Conservation (phyloP, 2,329 filamentous ascomycete genomes). For the Colletotrichum navitas region DNA sequence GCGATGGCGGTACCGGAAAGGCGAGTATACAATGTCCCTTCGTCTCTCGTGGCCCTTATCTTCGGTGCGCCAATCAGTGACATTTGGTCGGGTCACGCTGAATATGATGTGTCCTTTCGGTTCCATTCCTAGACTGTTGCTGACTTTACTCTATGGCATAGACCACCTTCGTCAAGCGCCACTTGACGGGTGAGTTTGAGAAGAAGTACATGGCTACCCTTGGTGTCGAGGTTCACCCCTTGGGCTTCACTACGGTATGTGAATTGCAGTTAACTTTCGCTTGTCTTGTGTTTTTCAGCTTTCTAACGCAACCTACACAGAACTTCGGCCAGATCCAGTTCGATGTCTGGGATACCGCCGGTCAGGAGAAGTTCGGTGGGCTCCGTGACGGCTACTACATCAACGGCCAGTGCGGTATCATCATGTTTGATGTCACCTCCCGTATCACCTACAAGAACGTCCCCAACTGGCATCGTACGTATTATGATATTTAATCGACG, state of each 20-base stretch:
- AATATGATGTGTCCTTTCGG: background rate
- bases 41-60: background rate
- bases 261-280: conserved; percentile 43
- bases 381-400: conserved; percentile 99
- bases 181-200: conserved; percentile 99
- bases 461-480: conserved; percentile 99
- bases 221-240: conserved; percentile 99
- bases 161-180: conserved; percentile 99
- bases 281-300: background rate
- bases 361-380: conserved; percentile 99
- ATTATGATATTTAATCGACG: conserved; percentile 16
- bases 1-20: conserved; percentile 99
- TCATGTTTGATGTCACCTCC: conserved; percentile 99
- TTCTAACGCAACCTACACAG: conserved; percentile 64
- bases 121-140: conserved; percentile 28
- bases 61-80: background rate
- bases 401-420: conserved; percentile 99
- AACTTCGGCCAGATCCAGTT: conserved; percentile 98
- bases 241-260: conserved; percentile 97
- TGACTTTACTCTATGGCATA: conserved; percentile 55
- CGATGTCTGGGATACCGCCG: conserved; percentile 99
- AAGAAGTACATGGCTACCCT: conserved; percentile 99
- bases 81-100: background rate
- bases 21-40: conserved; percentile 57
- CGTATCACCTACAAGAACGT: conserved; percentile 99